phyloP scores from a whole-genome alignment of 768 basidiomycete species.

The Boletus subcaerulescens region DNA sequence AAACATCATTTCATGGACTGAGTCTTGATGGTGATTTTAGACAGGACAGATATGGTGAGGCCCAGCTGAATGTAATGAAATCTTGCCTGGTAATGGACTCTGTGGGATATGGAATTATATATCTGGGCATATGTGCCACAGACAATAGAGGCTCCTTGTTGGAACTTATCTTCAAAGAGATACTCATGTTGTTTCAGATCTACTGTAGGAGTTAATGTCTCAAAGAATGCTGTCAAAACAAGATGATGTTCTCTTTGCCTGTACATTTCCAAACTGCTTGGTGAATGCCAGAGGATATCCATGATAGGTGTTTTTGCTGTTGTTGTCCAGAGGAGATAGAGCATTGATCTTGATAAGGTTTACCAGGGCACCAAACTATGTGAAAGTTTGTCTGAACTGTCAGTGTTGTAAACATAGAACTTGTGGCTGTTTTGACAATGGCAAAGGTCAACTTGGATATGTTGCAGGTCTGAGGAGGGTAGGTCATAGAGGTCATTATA shows the following conservation, averaged over 20 bases:
- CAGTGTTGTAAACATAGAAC: not conserved
- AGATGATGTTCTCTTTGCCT: accelerated
- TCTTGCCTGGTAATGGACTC: not conserved
- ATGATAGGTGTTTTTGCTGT: not conserved
- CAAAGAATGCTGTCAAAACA: not conserved
- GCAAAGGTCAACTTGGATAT: not conserved
- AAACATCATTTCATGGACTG: not conserved
- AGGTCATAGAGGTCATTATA: not conserved
- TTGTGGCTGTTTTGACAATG: too few relatives aligned
- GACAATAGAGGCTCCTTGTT: not conserved
- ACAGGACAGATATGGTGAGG: not conserved
- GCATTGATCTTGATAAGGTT: not conserved
- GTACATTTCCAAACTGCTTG: not conserved
- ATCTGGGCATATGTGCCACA: not conserved
- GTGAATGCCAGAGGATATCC: conserved; percentile 6
- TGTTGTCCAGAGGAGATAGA: not conserved
- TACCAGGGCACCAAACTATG: not conserved
- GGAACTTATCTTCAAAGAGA: not conserved
- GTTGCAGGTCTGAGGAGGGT: not conserved
- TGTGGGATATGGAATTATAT: not conserved
- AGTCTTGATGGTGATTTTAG: not conserved
- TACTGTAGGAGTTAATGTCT: not conserved
- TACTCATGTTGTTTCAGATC: not conserved
- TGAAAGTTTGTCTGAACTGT: not conserved
- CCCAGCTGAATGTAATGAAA: not conserved